Conservation (phyloP, 2,329 filamentous ascomycete species). For the Aspergillus nomiae region DNA sequence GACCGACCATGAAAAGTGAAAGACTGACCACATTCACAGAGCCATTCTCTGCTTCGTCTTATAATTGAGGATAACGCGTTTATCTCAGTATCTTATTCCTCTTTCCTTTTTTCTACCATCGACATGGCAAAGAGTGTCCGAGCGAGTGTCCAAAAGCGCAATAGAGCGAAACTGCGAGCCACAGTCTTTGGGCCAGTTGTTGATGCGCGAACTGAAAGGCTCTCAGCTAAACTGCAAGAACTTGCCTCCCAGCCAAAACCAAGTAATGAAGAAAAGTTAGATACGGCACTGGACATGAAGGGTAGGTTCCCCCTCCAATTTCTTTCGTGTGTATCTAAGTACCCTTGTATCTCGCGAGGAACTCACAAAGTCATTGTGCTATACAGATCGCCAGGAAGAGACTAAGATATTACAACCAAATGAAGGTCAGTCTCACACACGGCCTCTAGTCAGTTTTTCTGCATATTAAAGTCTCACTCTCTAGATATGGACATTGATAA, state of each 20-base stretch:
- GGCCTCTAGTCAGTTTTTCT: background rate
- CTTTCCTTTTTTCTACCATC: constrained; percentile 2
- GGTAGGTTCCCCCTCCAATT: constrained; percentile 23
- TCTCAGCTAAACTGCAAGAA: constrained; percentile 83
- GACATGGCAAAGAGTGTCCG: constrained; percentile 86
- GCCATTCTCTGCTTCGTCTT: background rate
- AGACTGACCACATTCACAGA: background rate
- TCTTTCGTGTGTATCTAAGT: background rate
- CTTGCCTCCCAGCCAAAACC: constrained; percentile 76
- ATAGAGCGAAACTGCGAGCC: constrained; percentile 77
- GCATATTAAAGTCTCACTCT: constrained; percentile 10
- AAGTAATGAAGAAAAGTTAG: constrained; percentile 49
- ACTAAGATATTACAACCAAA: constrained; percentile 16
- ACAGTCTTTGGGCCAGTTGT: constrained; percentile 84
- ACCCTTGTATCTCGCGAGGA: background rate
- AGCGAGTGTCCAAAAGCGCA: constrained; percentile 77
- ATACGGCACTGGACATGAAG: constrained; percentile 26
- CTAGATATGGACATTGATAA: constrained; percentile 46
- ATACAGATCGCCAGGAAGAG: constrained; percentile 21
- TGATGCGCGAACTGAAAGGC: constrained; percentile 74
- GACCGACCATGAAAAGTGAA: background rate
- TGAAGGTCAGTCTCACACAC: constrained; percentile 24
- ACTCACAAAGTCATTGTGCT: constrained; percentile 8
- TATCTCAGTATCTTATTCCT: background rate
- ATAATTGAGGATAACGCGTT: background rate